A percentile compares a stretch with the other conserved stretches of the same genome.
phyloP scores from a whole-genome alignment of 2,329 filamentous ascomycete species.

The Fusarium agapanthi region DNA sequence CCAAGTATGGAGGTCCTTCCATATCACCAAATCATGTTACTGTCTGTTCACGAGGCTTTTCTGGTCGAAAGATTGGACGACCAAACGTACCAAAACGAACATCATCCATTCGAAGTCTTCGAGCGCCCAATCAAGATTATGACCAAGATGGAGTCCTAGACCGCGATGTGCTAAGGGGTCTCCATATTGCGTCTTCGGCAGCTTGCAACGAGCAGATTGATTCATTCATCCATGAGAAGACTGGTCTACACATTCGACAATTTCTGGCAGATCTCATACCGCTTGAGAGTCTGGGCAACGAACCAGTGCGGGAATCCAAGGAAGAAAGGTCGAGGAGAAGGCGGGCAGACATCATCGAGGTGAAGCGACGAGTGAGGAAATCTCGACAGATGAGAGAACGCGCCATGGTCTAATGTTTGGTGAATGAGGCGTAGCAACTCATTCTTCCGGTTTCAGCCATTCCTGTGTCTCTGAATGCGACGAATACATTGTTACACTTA shows the following conservation, averaged over 20 bases:
- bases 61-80: conserved; percentile 36
- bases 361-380: conserved; percentile 49
- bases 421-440: not conserved
- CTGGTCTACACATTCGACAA: conserved; percentile 61
- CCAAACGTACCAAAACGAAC: conserved; percentile 49
- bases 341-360: conserved; percentile 46
- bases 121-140: conserved; percentile 39
- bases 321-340: conserved; percentile 42
- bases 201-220: conserved; percentile 65
- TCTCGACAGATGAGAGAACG: conserved; percentile 43
- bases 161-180: conserved; percentile 61
- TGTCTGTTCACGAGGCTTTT: conserved; percentile 42
- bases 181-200: conserved; percentile 64
- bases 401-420: not conserved
- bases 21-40: conserved; percentile 34
- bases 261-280: conserved; percentile 64
- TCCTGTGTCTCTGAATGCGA: conserved; percentile 1
- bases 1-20: not conserved
- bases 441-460: conserved; percentile 8
- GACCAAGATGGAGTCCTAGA: conserved; percentile 55
- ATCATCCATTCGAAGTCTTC: conserved; percentile 46
- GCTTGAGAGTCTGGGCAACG: conserved; percentile 56
- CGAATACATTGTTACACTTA: conserved; percentile 1
- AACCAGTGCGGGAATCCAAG: conserved; percentile 36
- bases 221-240: conserved; percentile 59